Conservation (phyloP, 345 rosid species). For the Turnera subulata region DNA sequence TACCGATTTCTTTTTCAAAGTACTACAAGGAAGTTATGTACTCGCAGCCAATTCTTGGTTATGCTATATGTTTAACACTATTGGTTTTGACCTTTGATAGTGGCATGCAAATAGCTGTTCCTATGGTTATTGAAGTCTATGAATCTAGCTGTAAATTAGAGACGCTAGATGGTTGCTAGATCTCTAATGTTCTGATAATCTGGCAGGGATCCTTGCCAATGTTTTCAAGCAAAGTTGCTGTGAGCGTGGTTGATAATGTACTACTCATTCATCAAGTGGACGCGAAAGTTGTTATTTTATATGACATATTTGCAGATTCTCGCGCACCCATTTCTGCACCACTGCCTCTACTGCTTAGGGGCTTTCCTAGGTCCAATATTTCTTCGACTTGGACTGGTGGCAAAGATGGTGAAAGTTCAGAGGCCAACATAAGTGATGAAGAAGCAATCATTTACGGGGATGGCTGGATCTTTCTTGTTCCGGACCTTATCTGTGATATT, state of each 20-base stretch:
- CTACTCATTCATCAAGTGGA: slow-evolving; percentile 97
- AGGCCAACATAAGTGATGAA: slow-evolving; percentile 42
- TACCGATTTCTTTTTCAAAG: too few species aligned
- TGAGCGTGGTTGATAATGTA: slow-evolving; percentile 86
- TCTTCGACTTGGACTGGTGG: slow-evolving; percentile 40
- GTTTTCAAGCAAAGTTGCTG: slow-evolving; percentile 80
- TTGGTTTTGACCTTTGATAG: background rate
- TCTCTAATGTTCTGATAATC: slow-evolving; percentile 1
- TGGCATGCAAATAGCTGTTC: background rate
- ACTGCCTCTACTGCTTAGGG: slow-evolving; percentile 82
- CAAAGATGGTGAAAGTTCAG: slow-evolving; percentile 52
- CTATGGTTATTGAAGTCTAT: background rate
- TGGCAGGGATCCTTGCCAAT: slow-evolving; percentile 93
- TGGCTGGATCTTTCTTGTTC: slow-evolving; percentile 86
- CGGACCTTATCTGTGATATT: slow-evolving; percentile 81
- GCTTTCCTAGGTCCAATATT: slow-evolving; percentile 50
- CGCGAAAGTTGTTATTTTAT: slow-evolving; percentile 91
- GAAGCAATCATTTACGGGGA: slow-evolving; percentile 70
- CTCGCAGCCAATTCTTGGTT: background rate
- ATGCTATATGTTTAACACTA: background rate
- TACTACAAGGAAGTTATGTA: too few species aligned
- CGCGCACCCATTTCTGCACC: slow-evolving; percentile 99
- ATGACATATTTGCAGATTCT: slow-evolving; percentile 86
- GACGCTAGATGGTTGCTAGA: background rate
- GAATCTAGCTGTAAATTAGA: background rate